These are phyloP conservation scores for Ogataea pignaliae DNA, from an alignment of 805 yeast species.

Conservation along the genomic window DNA sequence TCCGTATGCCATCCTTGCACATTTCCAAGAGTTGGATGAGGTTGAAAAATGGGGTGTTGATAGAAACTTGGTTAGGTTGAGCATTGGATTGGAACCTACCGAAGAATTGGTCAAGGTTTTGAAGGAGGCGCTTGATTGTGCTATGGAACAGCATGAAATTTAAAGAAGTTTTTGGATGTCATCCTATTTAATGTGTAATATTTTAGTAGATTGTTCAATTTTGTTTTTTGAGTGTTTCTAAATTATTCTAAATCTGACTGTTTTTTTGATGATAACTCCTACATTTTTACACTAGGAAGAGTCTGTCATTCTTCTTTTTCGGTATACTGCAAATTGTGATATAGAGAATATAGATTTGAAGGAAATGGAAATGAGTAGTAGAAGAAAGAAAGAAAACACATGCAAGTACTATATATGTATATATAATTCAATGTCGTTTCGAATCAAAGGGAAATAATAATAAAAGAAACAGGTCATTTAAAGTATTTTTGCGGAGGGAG, in stretches of 20 bases:
- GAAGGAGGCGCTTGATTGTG: slow-evolving; percentile 46
- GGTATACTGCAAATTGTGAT: too few species aligned
- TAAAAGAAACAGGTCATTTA: too few species aligned
- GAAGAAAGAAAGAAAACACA: too few species aligned
- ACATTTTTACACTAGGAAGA: too few species aligned
- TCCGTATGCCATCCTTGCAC: slow-evolving; percentile 86
- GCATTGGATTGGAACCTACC: slow-evolving; percentile 79
- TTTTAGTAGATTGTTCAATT: background rate
- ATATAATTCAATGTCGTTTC: too few species aligned
- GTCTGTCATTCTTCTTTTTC: too few species aligned
- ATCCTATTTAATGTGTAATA: background rate
- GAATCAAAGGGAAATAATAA: too few species aligned
- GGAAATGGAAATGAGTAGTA: too few species aligned
- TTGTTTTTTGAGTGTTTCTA: background rate
- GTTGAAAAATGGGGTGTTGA: slow-evolving; percentile 82
- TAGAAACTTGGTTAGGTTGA: slow-evolving; percentile 67
- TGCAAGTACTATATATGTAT: too few species aligned
- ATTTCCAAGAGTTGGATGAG: slow-evolving; percentile 74
- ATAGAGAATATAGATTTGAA: too few species aligned
- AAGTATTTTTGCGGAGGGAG: too few species aligned
- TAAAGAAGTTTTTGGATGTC: slow-evolving; percentile 4
- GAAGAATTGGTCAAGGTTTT: slow-evolving; percentile 49
- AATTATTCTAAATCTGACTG: background rate
- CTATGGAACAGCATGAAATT: slow-evolving; percentile 34
- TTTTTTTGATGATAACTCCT: too few species aligned